Evolutionary conservation across 129 eudicot genomes (phyloP), one percentile per base, ranked within the genome.

Genomic region (Daucus carota): DNA sequence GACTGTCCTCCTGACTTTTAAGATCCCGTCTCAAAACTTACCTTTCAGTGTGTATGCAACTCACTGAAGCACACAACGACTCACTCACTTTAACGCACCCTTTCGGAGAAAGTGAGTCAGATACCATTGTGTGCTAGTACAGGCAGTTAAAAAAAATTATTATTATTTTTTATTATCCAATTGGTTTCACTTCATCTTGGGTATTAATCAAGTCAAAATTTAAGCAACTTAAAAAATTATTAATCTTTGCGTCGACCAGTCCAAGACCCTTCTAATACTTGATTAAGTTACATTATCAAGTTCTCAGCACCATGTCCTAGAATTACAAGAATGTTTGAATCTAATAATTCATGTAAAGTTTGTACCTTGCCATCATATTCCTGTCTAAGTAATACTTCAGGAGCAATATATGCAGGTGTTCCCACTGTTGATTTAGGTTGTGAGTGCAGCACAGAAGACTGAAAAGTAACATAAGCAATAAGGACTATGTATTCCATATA

Each of bases 361-460:
- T 68, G 73, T 74, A 93, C 98, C 98, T 93, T 93, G 79, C 98
- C 98, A 72, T 93, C 98, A 83, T 93, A 93, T 84, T 93, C 96
- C 84, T 90, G 86, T 81, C 88, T 85, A 33, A 88, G 92, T 66
- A 93, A 81, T 46, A 93, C 98, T 83, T 93, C 98, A n/a, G 98
- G 98, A 73, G 97, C 98, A 57, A 93, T 93, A 77, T 93, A 93
- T 16, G 98, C 98, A 70, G 98, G 98, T 74, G 98, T 93, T 68
- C 98, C 98, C 80, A 93, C 98, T 6, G 97, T 93, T 9, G 98
- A 93, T 73, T 93, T 93, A 26, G 98, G 98, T 78, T 93, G 98
- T 65, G 97, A 93, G 85, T 93, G 98, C 78, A 90, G 87, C 73
- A 93, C 86, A 7, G 97, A 86, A 31, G 98, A 93, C 98, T 93